A percentile compares a stretch with the other conserved stretches of the same genome.
These are phyloP conservation scores for Coniochaeta sp. DNA, from an alignment of 2,329 filamentous ascomycete genomes.

Conservation along the genomic window DNA sequence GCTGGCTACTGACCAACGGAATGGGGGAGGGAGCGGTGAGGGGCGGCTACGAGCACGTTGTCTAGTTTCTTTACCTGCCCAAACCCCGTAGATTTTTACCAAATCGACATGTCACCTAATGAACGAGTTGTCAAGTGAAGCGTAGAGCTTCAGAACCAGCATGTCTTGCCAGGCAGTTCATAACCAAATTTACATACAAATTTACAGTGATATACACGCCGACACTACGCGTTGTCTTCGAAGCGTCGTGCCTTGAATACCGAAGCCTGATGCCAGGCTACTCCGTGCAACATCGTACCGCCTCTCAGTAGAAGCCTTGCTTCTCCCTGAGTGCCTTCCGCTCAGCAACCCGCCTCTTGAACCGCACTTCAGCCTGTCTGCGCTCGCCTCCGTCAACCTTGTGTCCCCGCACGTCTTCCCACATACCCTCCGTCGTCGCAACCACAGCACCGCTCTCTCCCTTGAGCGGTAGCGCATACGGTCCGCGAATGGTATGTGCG, in stretches of 20 bases:
- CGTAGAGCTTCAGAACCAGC: not conserved
- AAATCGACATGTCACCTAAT: not conserved
- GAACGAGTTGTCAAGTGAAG: not conserved
- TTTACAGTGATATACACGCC: slow-evolving; percentile 1
- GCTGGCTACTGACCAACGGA: not conserved
- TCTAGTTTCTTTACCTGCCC: not conserved
- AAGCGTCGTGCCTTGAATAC: not conserved
- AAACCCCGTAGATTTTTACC: not conserved
- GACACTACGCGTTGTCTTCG: not conserved
- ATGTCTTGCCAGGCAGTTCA: not conserved
- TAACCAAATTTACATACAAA: not conserved
- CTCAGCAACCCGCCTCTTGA: slow-evolving; percentile 76
- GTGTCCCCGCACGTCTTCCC: slow-evolving; percentile 78
- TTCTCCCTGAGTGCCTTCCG: slow-evolving; percentile 55
- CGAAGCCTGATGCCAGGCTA: not conserved
- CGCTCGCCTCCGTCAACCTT: slow-evolving; percentile 98
- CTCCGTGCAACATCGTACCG: not conserved
- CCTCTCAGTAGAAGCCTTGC: slow-evolving; percentile 4
- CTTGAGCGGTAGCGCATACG: slow-evolving; percentile 63
- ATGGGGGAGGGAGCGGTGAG: not conserved
- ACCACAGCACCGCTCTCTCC: slow-evolving; percentile 55
- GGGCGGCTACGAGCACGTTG: not conserved
- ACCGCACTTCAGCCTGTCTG: slow-evolving; percentile 74
- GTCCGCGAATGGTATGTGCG: slow-evolving; percentile 64
- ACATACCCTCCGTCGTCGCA: slow-evolving; percentile 75